Evolutionary conservation across 306 rosid genomes (phyloP).

Genomic region (Prunus mongolica): DNA sequence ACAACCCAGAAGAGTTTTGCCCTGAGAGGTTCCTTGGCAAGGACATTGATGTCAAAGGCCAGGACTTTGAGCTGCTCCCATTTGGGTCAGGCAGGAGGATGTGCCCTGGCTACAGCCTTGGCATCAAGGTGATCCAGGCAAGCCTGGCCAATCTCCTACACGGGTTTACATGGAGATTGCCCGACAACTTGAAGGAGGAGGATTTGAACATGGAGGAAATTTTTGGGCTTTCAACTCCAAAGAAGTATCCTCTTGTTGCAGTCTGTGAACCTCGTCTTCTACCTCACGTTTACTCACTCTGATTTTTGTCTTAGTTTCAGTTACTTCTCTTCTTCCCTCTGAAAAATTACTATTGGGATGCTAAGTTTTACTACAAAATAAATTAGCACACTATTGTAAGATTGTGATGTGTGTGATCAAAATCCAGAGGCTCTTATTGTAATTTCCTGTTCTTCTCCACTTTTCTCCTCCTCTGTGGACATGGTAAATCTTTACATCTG

Average conservation of each 20-base stretch:
- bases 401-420: neutral
- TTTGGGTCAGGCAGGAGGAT: constrained; percentile 88
- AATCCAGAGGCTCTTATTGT: neutral
- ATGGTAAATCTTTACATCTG: no score
- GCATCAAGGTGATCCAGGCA: constrained; percentile 67
- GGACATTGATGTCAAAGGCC: constrained; percentile 62
- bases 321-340: neutral
- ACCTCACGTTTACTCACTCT: constrained; percentile 39
- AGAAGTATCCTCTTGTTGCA: constrained; percentile 42
- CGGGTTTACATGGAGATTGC: constrained; percentile 74
- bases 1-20: constrained; percentile 48
- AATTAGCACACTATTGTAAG: neutral
- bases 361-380: no score
- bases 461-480: neutral
- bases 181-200: constrained; percentile 33
- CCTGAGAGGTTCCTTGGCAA: constrained; percentile 66
- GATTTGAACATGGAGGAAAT: constrained; percentile 68
- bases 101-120: constrained; percentile 84
- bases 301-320: neutral
- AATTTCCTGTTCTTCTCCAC: neutral
- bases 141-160: constrained; percentile 78
- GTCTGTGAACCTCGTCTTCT: constrained; percentile 62
- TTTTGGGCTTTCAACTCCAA: constrained; percentile 66
- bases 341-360: neutral
- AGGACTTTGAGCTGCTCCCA: constrained; percentile 68